Evolutionary conservation across 768 basidiomycete species (phyloP).

Genomic region (Mycena capillaripes): DNA sequence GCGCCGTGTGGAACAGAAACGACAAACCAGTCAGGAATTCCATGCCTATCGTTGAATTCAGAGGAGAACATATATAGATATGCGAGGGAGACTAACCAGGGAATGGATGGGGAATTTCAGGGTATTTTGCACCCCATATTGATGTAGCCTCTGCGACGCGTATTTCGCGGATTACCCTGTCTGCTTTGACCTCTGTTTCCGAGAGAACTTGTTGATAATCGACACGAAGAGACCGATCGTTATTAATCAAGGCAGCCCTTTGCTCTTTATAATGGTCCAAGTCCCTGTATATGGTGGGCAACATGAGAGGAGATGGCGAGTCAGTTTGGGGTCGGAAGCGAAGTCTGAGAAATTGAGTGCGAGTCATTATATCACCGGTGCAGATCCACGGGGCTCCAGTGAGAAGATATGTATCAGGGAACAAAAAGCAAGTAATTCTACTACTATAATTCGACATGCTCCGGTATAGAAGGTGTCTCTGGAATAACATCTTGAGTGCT

Average conservation of each 20-base stretch:
- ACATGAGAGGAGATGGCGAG: background rate
- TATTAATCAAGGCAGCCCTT: background rate
- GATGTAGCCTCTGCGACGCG: slow-evolving; percentile 66
- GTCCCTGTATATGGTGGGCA: background rate
- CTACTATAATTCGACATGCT: slow-evolving; percentile 29
- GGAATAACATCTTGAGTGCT: background rate
- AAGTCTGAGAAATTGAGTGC: background rate
- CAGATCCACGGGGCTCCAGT: background rate
- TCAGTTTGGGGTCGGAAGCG: background rate
- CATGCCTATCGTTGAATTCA: slow-evolving; percentile 67
- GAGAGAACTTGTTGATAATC: background rate
- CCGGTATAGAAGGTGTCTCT: slow-evolving; percentile 9
- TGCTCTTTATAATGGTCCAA: background rate
- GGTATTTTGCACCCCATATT: slow-evolving; percentile 69
- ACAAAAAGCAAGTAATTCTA: background rate
- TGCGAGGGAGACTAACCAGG: background rate
- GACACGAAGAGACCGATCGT: background rate
- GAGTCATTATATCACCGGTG: no score
- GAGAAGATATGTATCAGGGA: background rate
- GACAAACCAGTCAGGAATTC: slow-evolving; percentile 76
- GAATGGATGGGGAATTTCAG: slow-evolving; percentile 48
- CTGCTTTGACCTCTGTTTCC: slow-evolving; percentile 63
- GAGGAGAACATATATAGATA: slow-evolving; percentile 46
- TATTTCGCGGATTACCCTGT: slow-evolving; percentile 66
- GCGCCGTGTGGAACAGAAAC: background rate